Evolutionary conservation across 352 stramenopile species (phyloP).

Genomic region (Sclerospora graminicola): DNA sequence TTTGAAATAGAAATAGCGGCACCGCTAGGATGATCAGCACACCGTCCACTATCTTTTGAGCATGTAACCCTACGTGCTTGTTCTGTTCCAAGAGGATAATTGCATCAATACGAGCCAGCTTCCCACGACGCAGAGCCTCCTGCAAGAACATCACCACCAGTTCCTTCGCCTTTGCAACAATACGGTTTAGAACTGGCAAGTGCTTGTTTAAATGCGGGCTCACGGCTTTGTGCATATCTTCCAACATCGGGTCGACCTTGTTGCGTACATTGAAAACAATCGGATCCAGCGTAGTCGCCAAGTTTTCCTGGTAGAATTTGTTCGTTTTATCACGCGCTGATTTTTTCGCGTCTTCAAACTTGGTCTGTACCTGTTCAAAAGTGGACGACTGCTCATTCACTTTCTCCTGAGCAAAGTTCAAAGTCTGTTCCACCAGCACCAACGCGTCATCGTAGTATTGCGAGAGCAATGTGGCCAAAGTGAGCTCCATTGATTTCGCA

Average conservation of each 20-base stretch:
- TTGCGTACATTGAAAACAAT: constrained; percentile 40
- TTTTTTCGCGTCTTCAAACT: constrained; percentile 37
- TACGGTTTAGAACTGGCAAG: constrained; percentile 35
- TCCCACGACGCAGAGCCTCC: constrained; percentile 31
- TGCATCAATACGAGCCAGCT: constrained; percentile 33
- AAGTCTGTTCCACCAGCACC: constrained; percentile 29
- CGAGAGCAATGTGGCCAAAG: constrained; percentile 54
- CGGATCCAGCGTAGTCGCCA: constrained; percentile 55
- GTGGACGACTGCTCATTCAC: constrained; percentile 31
- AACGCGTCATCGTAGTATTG: constrained; percentile 77
- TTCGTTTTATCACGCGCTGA: constrained; percentile 29
- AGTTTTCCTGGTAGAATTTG: constrained; percentile 60
- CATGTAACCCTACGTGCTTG: constrained; percentile 39
- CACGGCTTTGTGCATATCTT: constrained; percentile 32
- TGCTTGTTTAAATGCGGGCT: constrained; percentile 53
- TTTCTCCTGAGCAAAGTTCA: constrained; percentile 31
- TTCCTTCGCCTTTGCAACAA: constrained; percentile 30
- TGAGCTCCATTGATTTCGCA: constrained; percentile 40
- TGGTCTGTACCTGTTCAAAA: constrained; percentile 40
- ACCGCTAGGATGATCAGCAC: constrained; percentile 35
- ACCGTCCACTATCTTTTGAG: constrained; percentile 58
- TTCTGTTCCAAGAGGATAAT: constrained; percentile 54
- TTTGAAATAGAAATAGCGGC: constrained; percentile 36
- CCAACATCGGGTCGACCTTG: constrained; percentile 50
- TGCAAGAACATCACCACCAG: constrained; percentile 31